Evolutionary conservation across 768 basidiomycete species (phyloP), one percentile per base, ranked within the genome.

Genomic region (Leucogyrophana mollusca): DNA sequence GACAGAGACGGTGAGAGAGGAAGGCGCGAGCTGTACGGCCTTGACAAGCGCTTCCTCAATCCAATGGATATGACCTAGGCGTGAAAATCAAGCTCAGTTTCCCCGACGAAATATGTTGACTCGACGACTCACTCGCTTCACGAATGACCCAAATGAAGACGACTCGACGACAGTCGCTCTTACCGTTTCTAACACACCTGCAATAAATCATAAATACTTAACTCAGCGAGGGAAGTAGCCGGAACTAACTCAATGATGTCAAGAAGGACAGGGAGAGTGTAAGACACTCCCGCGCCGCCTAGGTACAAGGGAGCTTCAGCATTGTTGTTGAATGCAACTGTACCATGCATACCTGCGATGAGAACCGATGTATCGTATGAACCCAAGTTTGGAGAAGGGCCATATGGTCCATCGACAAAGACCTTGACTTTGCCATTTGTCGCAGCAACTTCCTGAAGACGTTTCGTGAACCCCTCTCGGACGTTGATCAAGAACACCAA

Each of bases 321-420:
- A 13, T 7, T 30, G 27, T 34, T 3, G 13, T 43, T 25, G 30
- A n/a, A 30, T 13, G 9, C n/a, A 33, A 36, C n/a, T n/a, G 51
- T 58, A 61, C 67, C 56, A 24, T 78, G 77, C 73, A 76, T 70
- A 76, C 80, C 81, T 34, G 76, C 72, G 37, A 83, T 60, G 9
- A 83, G 62, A 4, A 83, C 60, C 0, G 75, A 69, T 4, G 70
- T 74, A 10, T 76, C 71, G 40, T 70, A 79, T 2, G 62, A 59
- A 3, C 54, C 54, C 39, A 81, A 53, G 33, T 67, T 57, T 0
- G 75, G 75, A 0, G 73, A 67, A 1, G 57, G 53, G 4, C 80
- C 74, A 46, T 83, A 83, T 8, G 82, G 82, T 4, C 82, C 82
- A 30, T 86, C 85, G 1, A 87, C 52, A 32, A 79, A 70, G 10